Base-by-base conservation (phyloP, 2,329 filamentous ascomycete species). In the Aspergillus ustus region DNA sequence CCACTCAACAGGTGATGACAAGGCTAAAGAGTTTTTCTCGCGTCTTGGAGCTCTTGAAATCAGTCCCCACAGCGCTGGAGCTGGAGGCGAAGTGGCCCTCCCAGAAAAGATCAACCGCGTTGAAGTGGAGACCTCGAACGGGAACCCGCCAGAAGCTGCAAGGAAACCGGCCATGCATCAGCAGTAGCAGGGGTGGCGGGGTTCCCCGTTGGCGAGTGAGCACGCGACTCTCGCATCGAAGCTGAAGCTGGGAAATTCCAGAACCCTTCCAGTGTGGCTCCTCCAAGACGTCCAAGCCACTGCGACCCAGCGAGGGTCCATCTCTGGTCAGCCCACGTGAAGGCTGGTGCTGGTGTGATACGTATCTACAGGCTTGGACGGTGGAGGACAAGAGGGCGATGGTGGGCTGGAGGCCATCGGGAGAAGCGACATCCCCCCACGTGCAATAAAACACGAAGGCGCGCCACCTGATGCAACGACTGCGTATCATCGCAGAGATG, bases 151-250 rank as follows among this genome's bases (percentile, higher is more conserved):
- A 48, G 53, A 56, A 48, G 34, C 43, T 56, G 53, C 53, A 56
- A 37, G 53, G 43, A 56, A 37, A 37, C 53, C 53, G 53, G 25
- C 22, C 29, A 49, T 48, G 43, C 52, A 55, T 55, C 44, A 49
- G 53, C n/a, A n/a, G 31, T 22, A 31, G 50, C 50, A 43, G 45
- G 53, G 43, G 40, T 40, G 9, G 7, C 17, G 45, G 45, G n/a
- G 28, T 2, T 2, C 25, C 13, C 13, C n/a, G 43, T 40, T 45
- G 43, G 43, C 19, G 52, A 55, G 17, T 37, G n/a, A 31, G 4
- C 53, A 56, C 53, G 53, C 53, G 44, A 56, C 53, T 37, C 45
- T 25, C 20, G 43, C 9, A 25, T 7, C 15, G 37, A 11, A 8
- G 0, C 19, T 19, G n/a, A 34, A 13, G 31, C 8, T 52, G 19